Evolutionary conservation across 1,284 basidiomycete species (phyloP).

Genomic region (Tausonia pullulans): DNA sequence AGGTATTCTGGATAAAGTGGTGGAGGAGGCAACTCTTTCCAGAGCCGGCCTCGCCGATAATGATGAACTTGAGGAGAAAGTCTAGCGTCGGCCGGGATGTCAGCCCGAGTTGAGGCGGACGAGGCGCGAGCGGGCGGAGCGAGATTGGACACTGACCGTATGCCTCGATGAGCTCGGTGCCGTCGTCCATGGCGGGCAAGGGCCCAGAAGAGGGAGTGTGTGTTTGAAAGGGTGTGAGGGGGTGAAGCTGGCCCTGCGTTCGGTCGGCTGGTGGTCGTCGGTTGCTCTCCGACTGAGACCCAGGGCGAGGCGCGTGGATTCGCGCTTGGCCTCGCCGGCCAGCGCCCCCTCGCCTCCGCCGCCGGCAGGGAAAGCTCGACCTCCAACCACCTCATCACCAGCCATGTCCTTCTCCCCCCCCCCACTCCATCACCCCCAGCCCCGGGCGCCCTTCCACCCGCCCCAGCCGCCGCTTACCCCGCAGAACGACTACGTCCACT

Average conservation of each 20-base stretch:
- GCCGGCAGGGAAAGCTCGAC: too few relatives aligned
- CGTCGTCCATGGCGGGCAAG: slow-evolving; percentile 36
- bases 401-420: slow-evolving; percentile 2
- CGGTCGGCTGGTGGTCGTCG: too few relatives aligned
- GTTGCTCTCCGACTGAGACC: too few relatives aligned
- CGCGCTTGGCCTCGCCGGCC: too few relatives aligned
- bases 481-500: neutral
- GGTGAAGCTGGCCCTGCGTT: too few relatives aligned
- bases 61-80: slow-evolving; percentile 94
- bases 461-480: slow-evolving; percentile 20
- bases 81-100: slow-evolving; percentile 42
- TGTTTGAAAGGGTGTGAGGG: too few relatives aligned
- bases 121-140: neutral
- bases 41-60: slow-evolving; percentile 84
- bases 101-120: neutral
- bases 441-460: slow-evolving; percentile 42
- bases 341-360: too few relatives aligned
- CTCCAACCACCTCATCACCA: neutral
- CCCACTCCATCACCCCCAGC: slow-evolving; percentile 36
- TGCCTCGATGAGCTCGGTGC: slow-evolving; percentile 81
- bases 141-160: slow-evolving; percentile 51
- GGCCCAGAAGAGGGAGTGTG: too few relatives aligned
- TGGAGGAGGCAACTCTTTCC: slow-evolving; percentile 94
- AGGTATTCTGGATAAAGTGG: slow-evolving; percentile 88
- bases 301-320: too few relatives aligned